Base-by-base conservation (phyloP, 23 red algal genomes). In the Porphyridium purpureum region DNA sequence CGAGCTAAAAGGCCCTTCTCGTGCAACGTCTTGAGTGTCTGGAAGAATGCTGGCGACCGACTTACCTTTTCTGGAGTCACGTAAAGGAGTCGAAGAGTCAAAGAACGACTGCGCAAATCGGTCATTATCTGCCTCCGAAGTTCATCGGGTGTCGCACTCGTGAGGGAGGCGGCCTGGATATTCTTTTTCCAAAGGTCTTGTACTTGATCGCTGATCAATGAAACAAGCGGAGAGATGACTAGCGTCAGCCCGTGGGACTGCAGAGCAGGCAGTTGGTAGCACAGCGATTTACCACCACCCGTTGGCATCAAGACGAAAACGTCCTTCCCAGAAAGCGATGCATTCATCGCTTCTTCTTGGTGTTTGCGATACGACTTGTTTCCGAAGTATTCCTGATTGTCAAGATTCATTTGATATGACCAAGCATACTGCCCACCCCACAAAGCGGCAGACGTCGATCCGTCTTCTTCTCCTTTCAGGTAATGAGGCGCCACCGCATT, bases 291-390 rank as follows among this genome's bases (percentile, higher is more conserved):
- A 5, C 90, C 90, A 31, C 90, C 90, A 11, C 90, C 90, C 25
- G 90, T 98, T 23, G 90, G 90, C 90, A 98, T 98, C 20, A 98
- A 56, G 5, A 98, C 66, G 31, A 98, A 98, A 5, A 98, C 90
- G 56, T 98, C 80, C 21, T 75, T 66, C 11, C 69, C 69, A 27
- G 77, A 65, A 26, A 98, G 49, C 26, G 81, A 67, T 11, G 90
- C 90, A 57, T 98, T 98, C 62, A 98, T 86, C 11, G 90, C 74
- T 57, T 98, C 90, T 17, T 70, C 28, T 46, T 98, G 90, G 36
- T 98, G 85, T 1, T 38, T 47, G 0, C 90, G 90, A 67, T 86
- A 98, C 7, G 59, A 58, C 0, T 56, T 32, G 35, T 86, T 86
- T 29, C 80, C 80, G 35, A 86, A 98, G 4, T 74, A 48, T 26